Conservation (phyloP, 1,139 yeast species). For the Saccharomyces hybrid region DNA sequence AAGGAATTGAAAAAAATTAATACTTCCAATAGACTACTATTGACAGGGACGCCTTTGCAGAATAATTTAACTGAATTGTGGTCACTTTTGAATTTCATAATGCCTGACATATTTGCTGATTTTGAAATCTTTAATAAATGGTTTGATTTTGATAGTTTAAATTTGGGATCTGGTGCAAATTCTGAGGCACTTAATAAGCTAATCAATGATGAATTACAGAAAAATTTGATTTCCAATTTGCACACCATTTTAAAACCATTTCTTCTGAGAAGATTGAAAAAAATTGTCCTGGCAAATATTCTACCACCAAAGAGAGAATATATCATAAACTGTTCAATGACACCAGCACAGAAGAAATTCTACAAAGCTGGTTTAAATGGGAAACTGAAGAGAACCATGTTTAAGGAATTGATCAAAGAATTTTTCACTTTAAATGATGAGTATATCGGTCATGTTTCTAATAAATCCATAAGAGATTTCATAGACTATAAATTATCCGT, state of each 20-base stretch:
- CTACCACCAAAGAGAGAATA: conserved; percentile 89
- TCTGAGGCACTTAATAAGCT: conserved; percentile 36
- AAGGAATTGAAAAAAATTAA: conserved; percentile 58
- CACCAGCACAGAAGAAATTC: conserved; percentile 54
- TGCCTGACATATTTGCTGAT: conserved; percentile 90
- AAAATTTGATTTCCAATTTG: conserved; percentile 58
- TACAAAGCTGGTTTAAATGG: conserved; percentile 53
- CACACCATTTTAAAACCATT: conserved; percentile 89
- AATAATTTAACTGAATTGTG: conserved; percentile 83
- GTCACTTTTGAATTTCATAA: conserved; percentile 79
- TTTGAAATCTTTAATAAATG: conserved; percentile 83
- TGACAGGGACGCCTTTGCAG: conserved; percentile 92
- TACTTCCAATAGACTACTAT: conserved; percentile 60
- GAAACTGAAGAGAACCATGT: conserved; percentile 37
- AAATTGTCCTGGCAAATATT: conserved; percentile 49
- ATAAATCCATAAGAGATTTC: conserved; percentile 37
- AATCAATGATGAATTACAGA: conserved; percentile 57
- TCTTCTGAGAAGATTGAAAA: conserved; percentile 69
- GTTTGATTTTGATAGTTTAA: conserved; percentile 66
- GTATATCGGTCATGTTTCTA: conserved; percentile 30
- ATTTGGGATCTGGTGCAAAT: conserved; percentile 37
- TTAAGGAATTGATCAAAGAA: conserved; percentile 43
- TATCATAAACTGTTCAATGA: conserved; percentile 62
- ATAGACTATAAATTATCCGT: conserved; percentile 30
- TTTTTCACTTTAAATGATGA: conserved; percentile 34